Base-by-base conservation (phyloP, 2,329 filamentous ascomycete genomes). In the Lojkania enalia region DNA sequence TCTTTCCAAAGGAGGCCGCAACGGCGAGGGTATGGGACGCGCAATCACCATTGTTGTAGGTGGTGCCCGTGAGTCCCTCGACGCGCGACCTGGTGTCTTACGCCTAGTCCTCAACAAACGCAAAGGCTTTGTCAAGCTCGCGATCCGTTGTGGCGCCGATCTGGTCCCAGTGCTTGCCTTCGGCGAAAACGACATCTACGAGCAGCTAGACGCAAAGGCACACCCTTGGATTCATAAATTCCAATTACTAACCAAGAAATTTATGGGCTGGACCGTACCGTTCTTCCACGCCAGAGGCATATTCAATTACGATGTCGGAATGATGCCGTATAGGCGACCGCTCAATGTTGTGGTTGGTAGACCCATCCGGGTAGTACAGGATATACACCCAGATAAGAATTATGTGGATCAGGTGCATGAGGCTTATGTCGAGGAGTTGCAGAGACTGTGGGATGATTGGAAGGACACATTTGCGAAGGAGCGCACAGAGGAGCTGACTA, bases 231-330 rank as follows among this genome's bases (percentile, higher is more conserved):
- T 97, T 42, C 87, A 92, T 74, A 84, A 83, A 63, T 71, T 88
- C 27, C 94, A 99, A 72, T 83, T 96, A 74, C 73, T 90, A 20
- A 75, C 95, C 44, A 92, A 97, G 71, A 87, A 86, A 57, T 76
- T 87, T 4, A 84, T 95, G 77, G 95, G 95, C 39, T 99, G 96
- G 61, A 97, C 94, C 0, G 79, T 97, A 9, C 91, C 94, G 1
- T 80, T 95, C 20, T 87, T 96, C 60, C 90, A 96, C 67, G 92
- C 91, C 2, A 76, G 91, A 19, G 92, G 92, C 11, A 85, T 97
- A 30, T 96, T 97, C 74, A 99, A 99, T 70, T 97, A 99, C 66
- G 94, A 99, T 67, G 89, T 96, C 12, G 94, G 94, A 3, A 75
- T 97, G 60, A 90, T 97, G 88, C 94, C 94, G 0, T 97, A 96